These are phyloP conservation scores for Tardiomyces depauwii DNA, from an alignment of 1,139 yeast genomes.

Conservation along the genomic window DNA sequence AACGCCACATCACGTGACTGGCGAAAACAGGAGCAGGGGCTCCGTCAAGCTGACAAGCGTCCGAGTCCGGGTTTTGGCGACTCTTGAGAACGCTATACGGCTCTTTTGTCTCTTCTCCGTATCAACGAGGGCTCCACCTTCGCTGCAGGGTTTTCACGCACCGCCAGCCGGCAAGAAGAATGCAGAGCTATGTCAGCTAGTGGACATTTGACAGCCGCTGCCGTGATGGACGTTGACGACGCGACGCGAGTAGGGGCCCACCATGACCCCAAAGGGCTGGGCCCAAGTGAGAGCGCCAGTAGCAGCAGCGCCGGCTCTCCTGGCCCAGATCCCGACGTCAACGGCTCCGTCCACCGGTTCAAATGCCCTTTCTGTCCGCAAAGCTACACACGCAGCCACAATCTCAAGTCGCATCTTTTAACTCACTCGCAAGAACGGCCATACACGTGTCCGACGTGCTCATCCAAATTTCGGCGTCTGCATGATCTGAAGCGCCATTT, in stretches of 20 bases:
- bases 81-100: too few species aligned
- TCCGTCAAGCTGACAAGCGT: too few species aligned
- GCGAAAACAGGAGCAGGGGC: too few species aligned
- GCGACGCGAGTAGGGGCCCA: not conserved
- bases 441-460: constrained; percentile 54
- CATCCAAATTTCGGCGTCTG: constrained; percentile 52
- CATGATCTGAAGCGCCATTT: constrained; percentile 72
- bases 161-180: not conserved
- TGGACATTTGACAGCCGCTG: not conserved
- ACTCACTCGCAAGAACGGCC: constrained; percentile 63
- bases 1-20: not conserved
- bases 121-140: too few species aligned
- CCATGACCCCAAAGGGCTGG: not conserved
- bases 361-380: constrained; percentile 24
- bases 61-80: too few species aligned
- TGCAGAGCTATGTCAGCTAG: not conserved
- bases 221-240: not conserved
- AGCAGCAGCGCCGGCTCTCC: not conserved
- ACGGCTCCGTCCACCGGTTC: not conserved
- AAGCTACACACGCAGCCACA: constrained; percentile 58
- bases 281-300: not conserved
- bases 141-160: too few species aligned
- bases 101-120: too few species aligned
- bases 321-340: not conserved
- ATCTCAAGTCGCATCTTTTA: constrained; percentile 60